Evolutionary conservation across 2,329 filamentous ascomycete species (phyloP).

Genomic region (Alternaria triticimaculans): DNA sequence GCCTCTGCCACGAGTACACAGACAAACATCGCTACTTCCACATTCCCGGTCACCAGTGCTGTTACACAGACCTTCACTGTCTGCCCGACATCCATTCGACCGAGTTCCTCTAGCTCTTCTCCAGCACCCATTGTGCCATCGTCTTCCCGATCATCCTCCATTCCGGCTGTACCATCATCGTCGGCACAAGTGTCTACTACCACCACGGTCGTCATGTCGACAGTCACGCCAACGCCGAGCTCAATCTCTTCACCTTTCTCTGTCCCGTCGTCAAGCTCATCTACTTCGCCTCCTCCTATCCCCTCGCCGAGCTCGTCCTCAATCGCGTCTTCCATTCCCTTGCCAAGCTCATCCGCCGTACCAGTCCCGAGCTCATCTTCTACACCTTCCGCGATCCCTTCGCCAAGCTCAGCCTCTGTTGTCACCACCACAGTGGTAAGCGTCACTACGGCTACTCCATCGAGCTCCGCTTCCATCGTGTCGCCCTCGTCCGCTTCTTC

Average conservation of each 20-base stretch:
- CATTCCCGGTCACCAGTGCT: constrained; percentile 1
- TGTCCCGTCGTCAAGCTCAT: not conserved
- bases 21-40: not conserved
- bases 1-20: not conserved
- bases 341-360: not conserved
- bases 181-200: not conserved
- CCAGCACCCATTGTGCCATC: not conserved
- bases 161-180: not conserved
- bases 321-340: not conserved
- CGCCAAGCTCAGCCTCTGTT: not conserved
- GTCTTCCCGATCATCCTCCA: not conserved
- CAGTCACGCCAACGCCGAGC: not conserved
- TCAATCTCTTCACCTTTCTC: not conserved
- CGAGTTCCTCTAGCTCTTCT: not conserved
- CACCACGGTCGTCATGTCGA: not conserved
- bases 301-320: not conserved
- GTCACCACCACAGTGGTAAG: not conserved
- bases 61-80: not conserved
- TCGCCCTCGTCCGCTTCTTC: not conserved
- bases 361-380: not conserved
- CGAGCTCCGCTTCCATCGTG: not conserved
- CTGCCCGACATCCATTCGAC: constrained; percentile 1
- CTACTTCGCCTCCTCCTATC: not conserved
- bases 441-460: not conserved
- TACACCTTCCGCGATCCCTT: not conserved